Evolutionary conservation across 225 moss, liverwort and hornwort genomes (phyloP), one percentile per base, ranked within the genome.

Genomic region (Neckera pumila): DNA sequence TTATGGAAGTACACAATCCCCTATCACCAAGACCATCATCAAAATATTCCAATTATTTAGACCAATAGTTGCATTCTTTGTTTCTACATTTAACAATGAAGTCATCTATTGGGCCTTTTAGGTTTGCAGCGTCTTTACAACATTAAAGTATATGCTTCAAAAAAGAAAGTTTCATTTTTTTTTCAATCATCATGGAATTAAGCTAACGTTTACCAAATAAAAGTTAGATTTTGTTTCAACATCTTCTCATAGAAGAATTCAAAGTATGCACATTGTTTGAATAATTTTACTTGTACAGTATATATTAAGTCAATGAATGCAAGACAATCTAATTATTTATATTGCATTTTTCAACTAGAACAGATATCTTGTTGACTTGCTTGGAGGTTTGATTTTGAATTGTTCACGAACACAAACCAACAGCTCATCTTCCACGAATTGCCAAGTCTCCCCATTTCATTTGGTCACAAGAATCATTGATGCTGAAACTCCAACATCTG

Each of bases 1-100:
- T 4, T 12, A 3, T 62, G 3, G 30, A 62, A 62, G 4, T 15
- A 7, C 15, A 2, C 4, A 0, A 0, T 8, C 62, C 8, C 30
- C 7, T 7, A 62, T 30, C 1, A 62, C 62, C 15, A 62, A 62
- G 15, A 2, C 15, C 4, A 0, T 30, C 2, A 62, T 4, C 7
- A 62, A 62, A 49, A 30, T 30, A 62, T 7, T 62, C 1, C 1
- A 4, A 62, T 62, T 31, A 15, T 30, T 58, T 15, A 14, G 1
- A 14, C 30, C 8, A 27, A 62, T 30, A 30, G 30, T 27, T 62
- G 62, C 62, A 30, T 62, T 62, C 62, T 62, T 62, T 62, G 15
- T 62, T 62, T 62, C 30, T 62, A 30, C 15, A 62, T 15, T 30
- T 7, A 62, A 4, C 0, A 62, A 0, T 15, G 15, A 62, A 62